Evolutionary conservation across 2,329 filamentous ascomycete genomes (phyloP), one percentile per base, ranked within the genome.

Genomic region (Colletotrichum godetiae): DNA sequence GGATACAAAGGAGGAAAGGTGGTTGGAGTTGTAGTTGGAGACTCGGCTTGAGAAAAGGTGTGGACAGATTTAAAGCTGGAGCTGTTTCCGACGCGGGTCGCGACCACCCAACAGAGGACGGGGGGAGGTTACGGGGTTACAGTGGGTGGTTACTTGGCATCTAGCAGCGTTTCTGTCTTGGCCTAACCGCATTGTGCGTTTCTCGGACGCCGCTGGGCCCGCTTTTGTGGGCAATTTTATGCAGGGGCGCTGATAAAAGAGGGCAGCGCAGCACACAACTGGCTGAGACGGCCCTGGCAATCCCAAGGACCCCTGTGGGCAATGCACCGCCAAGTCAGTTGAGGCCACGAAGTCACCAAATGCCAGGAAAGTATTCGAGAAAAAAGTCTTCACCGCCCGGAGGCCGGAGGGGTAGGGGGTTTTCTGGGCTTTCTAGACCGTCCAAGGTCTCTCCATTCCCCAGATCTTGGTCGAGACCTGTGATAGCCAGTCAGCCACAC

Each of bases 341-440:
- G 67, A 73, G 71, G 71, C 71, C 71, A 73, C 71, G 60, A 65
- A 61, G 61, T 66, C 37, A 19, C 56, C n/a, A 37, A 37, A 13
- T 37, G 13, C 15, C 31, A 31, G 29, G 33, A 71, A 24, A 24
- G 24, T 15, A 5, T 27, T 27, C 19, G 10, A n/a, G n/a, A 37
- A 33, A 68, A 73, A 73, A 71, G 71, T 73, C 71, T 70, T 73
- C 71, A 73, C 71, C 67, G 71, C 71, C 71, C 71, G 68, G 29
- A 5, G 8, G 33, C 67, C 71, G 68, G 29, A 5, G 5, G 52
- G 52, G 24, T 62, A 62, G 19, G 11, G 59, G 59, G 37, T 42
- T 5, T 42, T 19, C 37, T 42, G 13, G 37, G 5, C 37, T 42
- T 31, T 46, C n/a, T 46, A 33, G 31, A 24, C n/a, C n/a, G 33